Percentiles rank a stretch among this genome's conserved stretches.
Evolutionary conservation across 306 rosid species (phyloP).

Genomic region (Lagenaria siceraria): DNA sequence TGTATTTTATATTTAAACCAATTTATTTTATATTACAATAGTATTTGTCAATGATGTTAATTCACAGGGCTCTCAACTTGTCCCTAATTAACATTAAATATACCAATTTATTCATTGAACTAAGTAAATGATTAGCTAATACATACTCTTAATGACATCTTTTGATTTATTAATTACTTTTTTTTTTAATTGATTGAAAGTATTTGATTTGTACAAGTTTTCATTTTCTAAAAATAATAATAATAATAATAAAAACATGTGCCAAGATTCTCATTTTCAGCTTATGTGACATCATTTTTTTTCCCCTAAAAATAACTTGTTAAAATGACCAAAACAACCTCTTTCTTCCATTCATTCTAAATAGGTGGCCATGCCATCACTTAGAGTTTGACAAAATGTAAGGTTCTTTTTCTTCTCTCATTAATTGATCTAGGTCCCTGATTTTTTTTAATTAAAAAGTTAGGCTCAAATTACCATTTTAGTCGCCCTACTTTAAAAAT

Average conservation of each 20-base stretch:
- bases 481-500: too few species aligned
- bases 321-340: background rate
- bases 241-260: background rate
- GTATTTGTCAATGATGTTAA: background rate
- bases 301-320: background rate
- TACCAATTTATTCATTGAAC: background rate
- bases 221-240: background rate
- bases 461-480: background rate
- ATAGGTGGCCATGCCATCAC: background rate
- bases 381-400: background rate
- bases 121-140: background rate
- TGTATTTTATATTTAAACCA: background rate
- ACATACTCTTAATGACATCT: background rate
- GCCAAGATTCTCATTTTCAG: background rate
- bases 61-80: background rate
- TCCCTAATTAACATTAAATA: background rate
- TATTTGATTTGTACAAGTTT: background rate
- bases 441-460: too few species aligned
- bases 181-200: background rate
- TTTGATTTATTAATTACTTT: background rate
- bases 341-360: background rate
- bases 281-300: background rate
- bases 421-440: background rate
- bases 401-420: background rate
- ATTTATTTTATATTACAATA: background rate